Evolutionary conservation across 805 yeast species (phyloP).

Genomic region (Teunomyces atbi): DNA sequence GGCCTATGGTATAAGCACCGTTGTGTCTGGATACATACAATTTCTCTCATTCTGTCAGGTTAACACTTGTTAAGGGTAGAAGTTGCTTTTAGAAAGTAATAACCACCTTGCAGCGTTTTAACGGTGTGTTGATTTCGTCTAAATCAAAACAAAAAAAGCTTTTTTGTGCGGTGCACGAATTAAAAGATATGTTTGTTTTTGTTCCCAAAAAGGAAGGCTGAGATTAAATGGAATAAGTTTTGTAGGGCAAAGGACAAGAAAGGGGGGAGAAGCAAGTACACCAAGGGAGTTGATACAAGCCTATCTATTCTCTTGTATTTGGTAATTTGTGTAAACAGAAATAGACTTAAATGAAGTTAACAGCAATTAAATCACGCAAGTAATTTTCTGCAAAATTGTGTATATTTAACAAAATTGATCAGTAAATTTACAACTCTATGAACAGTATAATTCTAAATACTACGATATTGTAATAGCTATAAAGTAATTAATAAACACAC

Average conservation of each 20-base stretch:
- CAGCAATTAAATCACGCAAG: too few relatives aligned
- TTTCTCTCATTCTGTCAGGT: conserved; percentile 24
- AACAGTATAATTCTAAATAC: too few relatives aligned
- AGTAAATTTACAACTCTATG: too few relatives aligned
- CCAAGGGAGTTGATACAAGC: too few relatives aligned
- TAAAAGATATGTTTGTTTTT: not conserved
- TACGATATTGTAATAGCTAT: too few relatives aligned
- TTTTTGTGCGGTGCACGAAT: not conserved
- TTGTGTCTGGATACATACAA: conserved; percentile 18
- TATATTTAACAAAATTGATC: too few relatives aligned
- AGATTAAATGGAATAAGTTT: not conserved
- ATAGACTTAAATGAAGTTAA: too few relatives aligned
- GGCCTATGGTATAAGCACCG: not conserved
- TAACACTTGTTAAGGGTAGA: conserved; percentile 7
- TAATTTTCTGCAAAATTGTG: too few relatives aligned
- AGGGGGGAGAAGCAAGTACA: too few relatives aligned
- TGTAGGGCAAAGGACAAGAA: not conserved
- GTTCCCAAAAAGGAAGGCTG: not conserved
- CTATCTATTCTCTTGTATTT: too few relatives aligned
- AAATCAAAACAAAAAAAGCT: conserved; percentile 4
- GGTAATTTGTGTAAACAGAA: too few relatives aligned
- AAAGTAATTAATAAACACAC: too few relatives aligned
- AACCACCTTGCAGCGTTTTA: conserved; percentile 9
- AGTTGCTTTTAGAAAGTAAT: conserved; percentile 9
- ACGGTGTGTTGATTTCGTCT: conserved; percentile 9